Conservation (phyloP, 2,329 filamentous ascomycete species). For the Zymoseptoria tritici region DNA sequence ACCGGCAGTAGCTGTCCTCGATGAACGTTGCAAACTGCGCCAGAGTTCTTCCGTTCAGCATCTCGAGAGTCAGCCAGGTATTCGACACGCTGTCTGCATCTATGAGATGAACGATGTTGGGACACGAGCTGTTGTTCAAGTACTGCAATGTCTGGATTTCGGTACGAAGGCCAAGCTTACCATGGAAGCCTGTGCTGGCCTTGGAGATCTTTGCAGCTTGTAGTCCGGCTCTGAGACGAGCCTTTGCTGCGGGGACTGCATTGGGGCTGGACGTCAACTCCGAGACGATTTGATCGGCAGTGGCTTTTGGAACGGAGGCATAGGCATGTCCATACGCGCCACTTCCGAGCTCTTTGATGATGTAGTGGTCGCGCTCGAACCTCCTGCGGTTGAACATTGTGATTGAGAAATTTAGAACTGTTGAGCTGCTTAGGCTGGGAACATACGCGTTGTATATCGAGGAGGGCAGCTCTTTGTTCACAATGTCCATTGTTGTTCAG, state of each 20-base stretch:
- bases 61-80: background rate
- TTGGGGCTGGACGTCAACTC: background rate
- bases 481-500: too few species aligned
- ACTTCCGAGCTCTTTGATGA: background rate
- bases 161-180: background rate
- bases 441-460: too few species aligned
- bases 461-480: too few species aligned
- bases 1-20: background rate
- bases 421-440: background rate
- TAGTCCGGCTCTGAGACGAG: background rate
- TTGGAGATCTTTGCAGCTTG: background rate
- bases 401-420: too few species aligned
- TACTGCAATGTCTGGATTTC: background rate
- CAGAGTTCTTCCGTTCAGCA: background rate
- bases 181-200: background rate
- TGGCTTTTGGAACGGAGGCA: background rate
- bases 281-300: background rate
- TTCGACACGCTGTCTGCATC: background rate
- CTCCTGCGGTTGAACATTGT: background rate
- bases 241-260: background rate
- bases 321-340: background rate
- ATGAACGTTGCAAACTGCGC: background rate
- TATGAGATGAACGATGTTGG: background rate
- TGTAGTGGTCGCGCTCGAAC: background rate
- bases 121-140: background rate